phyloP scores from a whole-genome alignment of 257 asterid genomes.

The Nicotiana knightiana region DNA sequence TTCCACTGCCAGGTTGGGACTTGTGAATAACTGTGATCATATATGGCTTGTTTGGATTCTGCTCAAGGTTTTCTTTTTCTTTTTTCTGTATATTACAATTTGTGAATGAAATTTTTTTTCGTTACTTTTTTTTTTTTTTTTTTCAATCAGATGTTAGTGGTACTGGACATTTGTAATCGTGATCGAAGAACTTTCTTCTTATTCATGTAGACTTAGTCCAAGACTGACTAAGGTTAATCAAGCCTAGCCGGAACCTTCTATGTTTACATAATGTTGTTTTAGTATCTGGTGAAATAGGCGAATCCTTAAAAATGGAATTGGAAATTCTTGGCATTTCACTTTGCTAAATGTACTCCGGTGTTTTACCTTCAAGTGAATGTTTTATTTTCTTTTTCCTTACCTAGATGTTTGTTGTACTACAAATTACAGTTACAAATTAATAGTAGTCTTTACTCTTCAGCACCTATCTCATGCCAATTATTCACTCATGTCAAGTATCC shows the following conservation, averaged over 20 bases:
- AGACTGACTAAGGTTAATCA: not conserved
- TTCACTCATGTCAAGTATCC: not conserved
- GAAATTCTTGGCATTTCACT: not conserved
- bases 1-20: constrained; percentile 8
- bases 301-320: not conserved
- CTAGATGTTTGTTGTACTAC: not conserved
- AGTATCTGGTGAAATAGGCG: no score
- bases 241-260: constrained; percentile 8
- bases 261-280: constrained; percentile 10
- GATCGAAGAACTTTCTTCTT: not conserved
- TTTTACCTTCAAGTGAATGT: not conserved
- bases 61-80: not conserved
- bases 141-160: not conserved
- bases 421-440: not conserved
- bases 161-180: not conserved
- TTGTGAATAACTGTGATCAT: constrained; percentile 10
- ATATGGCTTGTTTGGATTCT: not conserved
- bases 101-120: not conserved
- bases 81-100: not conserved
- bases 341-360: not conserved
- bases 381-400: not conserved
- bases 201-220: not conserved
- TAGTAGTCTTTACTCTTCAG: not conserved
- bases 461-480: not conserved
- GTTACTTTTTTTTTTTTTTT: not conserved